phyloP scores from a whole-genome alignment of 306 rosid species.

The Purshia tridentata region DNA sequence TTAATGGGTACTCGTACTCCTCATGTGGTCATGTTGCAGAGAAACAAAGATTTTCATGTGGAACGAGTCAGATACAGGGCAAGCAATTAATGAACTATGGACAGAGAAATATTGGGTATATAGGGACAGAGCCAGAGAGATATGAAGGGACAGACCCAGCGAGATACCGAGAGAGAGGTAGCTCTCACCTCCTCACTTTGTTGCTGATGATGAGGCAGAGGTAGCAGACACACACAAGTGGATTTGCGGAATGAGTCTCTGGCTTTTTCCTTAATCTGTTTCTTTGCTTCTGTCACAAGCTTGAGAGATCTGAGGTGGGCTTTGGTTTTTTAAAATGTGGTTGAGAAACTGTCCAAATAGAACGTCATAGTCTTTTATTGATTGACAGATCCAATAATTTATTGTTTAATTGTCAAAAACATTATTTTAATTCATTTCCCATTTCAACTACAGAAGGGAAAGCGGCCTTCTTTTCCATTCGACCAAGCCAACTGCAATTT shows the following conservation, averaged over 20 bases:
- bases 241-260: conserved; percentile 24
- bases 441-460: background rate
- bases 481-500: background rate
- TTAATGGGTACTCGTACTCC: background rate
- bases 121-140: background rate
- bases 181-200: conserved; percentile 24
- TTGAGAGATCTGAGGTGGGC: conserved; percentile 33
- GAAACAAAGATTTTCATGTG: background rate
- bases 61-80: background rate
- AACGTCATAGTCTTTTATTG: background rate
- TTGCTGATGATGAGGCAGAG: background rate
- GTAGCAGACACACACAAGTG: conserved; percentile 1
- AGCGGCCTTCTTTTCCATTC: background rate
- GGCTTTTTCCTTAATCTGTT: conserved; percentile 25
- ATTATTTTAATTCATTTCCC: background rate
- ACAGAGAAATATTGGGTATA: background rate
- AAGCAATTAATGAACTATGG: background rate
- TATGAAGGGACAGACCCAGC: background rate
- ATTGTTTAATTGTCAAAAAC: background rate
- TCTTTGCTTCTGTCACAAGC: conserved; percentile 27
- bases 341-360: conserved; percentile 18
- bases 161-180: background rate
- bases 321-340: background rate
- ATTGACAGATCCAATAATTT: conserved; percentile 43
- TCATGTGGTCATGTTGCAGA: conserved; percentile 26